Conservation (phyloP, 1,284 basidiomycete genomes). For the Malassezia furfur region DNA sequence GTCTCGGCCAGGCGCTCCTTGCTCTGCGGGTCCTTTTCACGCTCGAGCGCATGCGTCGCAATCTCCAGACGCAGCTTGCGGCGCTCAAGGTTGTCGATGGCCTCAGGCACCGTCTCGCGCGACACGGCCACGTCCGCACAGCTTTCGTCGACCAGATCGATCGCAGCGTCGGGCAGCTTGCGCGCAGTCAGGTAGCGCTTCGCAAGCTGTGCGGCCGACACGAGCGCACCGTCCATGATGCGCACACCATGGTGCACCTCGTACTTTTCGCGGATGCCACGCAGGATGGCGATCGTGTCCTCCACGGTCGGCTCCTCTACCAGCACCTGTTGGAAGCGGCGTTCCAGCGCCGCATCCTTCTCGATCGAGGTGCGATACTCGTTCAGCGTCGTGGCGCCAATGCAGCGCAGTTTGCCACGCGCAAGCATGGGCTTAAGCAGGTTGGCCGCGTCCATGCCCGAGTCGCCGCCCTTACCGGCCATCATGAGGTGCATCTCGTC, state of each 20-base stretch:
- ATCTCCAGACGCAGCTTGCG: constrained; percentile 86
- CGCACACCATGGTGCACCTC: constrained; percentile 56
- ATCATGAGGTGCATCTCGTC: constrained; percentile 60
- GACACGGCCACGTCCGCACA: constrained; percentile 52
- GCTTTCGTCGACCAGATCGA: constrained; percentile 48
- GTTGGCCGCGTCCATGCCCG: constrained; percentile 46
- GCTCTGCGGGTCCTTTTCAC: constrained; percentile 74
- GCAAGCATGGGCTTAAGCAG: constrained; percentile 52
- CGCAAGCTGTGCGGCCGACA: constrained; percentile 81
- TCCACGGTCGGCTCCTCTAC: constrained; percentile 83
- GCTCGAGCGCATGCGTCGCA: constrained; percentile 78
- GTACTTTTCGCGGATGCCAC: constrained; percentile 74
- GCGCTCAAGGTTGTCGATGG: constrained; percentile 85
- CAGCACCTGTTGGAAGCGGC: constrained; percentile 79
- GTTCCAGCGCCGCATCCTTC: constrained; percentile 73
- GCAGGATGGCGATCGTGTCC: constrained; percentile 85
- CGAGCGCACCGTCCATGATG: constrained; percentile 80
- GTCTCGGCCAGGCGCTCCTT: constrained; percentile 74
- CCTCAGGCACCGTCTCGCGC: constrained; percentile 87
- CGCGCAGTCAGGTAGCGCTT: constrained; percentile 69
- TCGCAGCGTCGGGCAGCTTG: constrained; percentile 47
- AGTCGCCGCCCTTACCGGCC: constrained; percentile 37
- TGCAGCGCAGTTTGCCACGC: constrained; percentile 77
- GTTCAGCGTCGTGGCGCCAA: constrained; percentile 84
- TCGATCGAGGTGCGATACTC: constrained; percentile 96